A percentile compares a stretch with the other conserved stretches of the same genome.
phyloP scores from a whole-genome alignment of 768 basidiomycete genomes.

The Kwoniella botswanensis region DNA sequence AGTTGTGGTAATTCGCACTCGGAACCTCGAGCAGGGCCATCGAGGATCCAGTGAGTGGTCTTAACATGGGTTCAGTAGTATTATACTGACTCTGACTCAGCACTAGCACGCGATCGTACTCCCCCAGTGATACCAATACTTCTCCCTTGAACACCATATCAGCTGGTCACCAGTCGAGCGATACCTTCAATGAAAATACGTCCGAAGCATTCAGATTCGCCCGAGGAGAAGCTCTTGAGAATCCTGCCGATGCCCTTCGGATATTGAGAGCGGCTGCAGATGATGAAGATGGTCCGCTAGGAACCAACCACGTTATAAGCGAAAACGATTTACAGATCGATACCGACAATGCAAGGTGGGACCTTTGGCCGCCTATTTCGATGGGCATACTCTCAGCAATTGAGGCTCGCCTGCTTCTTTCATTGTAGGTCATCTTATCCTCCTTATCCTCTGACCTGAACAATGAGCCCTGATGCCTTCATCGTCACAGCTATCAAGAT shows the following conservation, averaged over 20 bases:
- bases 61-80: too few relatives aligned
- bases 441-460: too few relatives aligned
- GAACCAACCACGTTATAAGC: neutral
- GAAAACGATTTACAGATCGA: neutral
- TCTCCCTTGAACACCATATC: neutral
- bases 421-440: neutral
- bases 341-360: neutral
- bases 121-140: neutral
- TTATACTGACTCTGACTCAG: too few relatives aligned
- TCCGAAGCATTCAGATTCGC: slow-evolving; percentile 8
- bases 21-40: too few relatives aligned
- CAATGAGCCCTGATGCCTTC: too few relatives aligned
- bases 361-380: neutral
- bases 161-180: neutral
- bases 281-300: neutral
- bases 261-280: slow-evolving; percentile 1
- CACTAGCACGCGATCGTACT: too few relatives aligned
- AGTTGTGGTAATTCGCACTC: too few relatives aligned
- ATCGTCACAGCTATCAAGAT: neutral
- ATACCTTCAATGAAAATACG: neutral
- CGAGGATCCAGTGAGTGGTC: too few relatives aligned
- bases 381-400: neutral
- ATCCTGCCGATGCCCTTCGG: slow-evolving; percentile 3
- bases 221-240: slow-evolving; percentile 1
- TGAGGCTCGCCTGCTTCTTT: neutral